Evolutionary conservation across 1,284 basidiomycete species (phyloP).

Genomic region (Mycosarcoma mackinlayi): DNA sequence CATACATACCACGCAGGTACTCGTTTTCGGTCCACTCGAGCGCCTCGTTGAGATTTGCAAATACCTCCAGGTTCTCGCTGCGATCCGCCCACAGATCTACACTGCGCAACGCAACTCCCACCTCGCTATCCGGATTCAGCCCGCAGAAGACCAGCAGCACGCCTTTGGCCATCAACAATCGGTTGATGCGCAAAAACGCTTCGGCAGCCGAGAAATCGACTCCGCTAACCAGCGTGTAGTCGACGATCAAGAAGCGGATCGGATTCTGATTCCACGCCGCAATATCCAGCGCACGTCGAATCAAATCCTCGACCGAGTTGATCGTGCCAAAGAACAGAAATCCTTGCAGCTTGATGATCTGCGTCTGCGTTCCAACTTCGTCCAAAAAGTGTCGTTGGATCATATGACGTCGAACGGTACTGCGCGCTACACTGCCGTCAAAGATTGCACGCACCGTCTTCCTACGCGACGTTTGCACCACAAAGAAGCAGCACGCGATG

Average conservation of each 20-base stretch:
- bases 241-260: constrained; percentile 77
- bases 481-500: constrained; percentile 94
- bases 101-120: constrained; percentile 58
- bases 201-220: constrained; percentile 96
- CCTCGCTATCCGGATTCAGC: constrained; percentile 69
- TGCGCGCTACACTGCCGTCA: constrained; percentile 71
- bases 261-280: constrained; percentile 82
- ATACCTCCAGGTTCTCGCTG: constrained; percentile 74
- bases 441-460: constrained; percentile 64
- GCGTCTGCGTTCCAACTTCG: constrained; percentile 90
- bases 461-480: constrained; percentile 87
- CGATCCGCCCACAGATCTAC: constrained; percentile 78
- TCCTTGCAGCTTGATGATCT: constrained; percentile 85
- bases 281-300: constrained; percentile 79
- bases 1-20: constrained; percentile 69
- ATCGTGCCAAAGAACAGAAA: constrained; percentile 98
- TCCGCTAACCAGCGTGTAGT: constrained; percentile 82
- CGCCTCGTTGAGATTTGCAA: constrained; percentile 85
- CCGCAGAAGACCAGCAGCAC: constrained; percentile 92
- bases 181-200: constrained; percentile 90
- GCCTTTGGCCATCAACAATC: constrained; percentile 79
- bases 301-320: constrained; percentile 81
- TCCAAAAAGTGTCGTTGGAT: constrained; percentile 89
- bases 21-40: constrained; percentile 80
- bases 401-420: constrained; percentile 88